Evolutionary conservation across 345 rosid species (phyloP).

Genomic region (Atalantia buxifolia): DNA sequence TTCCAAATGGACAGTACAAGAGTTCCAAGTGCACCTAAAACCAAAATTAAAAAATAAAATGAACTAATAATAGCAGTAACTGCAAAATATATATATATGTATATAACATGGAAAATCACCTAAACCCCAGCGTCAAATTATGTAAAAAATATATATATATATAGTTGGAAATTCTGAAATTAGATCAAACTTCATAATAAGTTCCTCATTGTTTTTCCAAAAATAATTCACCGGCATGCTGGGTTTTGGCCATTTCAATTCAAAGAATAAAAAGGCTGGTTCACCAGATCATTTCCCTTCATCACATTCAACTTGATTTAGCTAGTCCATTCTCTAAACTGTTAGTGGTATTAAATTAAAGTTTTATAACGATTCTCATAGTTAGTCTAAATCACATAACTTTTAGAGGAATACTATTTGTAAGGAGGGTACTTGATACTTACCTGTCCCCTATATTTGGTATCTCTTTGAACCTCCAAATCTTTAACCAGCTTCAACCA

Average conservation of each 20-base stretch:
- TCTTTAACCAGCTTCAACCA: constrained; percentile 98
- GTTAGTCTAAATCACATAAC: background rate
- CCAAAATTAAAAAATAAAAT: background rate
- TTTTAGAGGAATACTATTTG: background rate
- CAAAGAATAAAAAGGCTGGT: background rate
- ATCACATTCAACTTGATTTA: background rate
- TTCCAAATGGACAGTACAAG: constrained; percentile 75
- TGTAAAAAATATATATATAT: background rate
- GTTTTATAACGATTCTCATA: background rate
- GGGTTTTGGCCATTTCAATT: background rate
- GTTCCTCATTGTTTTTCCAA: background rate
- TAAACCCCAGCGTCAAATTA: background rate
- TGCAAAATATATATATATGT: background rate
- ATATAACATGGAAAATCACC: no score
- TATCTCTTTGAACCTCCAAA: constrained; percentile 95
- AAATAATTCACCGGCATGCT: background rate
- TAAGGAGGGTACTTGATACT: constrained; percentile 3
- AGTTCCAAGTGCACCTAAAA: constrained; percentile 95
- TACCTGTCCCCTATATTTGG: constrained; percentile 88
- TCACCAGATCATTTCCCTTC: background rate
- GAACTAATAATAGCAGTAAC: background rate
- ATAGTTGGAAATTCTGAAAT: background rate
- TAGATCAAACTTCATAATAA: background rate
- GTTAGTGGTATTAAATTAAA: background rate
- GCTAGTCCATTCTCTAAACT: background rate